Conservation (phyloP, 192 early-diverging fungal genomes). For the Chytriomyces hyalinus region DNA sequence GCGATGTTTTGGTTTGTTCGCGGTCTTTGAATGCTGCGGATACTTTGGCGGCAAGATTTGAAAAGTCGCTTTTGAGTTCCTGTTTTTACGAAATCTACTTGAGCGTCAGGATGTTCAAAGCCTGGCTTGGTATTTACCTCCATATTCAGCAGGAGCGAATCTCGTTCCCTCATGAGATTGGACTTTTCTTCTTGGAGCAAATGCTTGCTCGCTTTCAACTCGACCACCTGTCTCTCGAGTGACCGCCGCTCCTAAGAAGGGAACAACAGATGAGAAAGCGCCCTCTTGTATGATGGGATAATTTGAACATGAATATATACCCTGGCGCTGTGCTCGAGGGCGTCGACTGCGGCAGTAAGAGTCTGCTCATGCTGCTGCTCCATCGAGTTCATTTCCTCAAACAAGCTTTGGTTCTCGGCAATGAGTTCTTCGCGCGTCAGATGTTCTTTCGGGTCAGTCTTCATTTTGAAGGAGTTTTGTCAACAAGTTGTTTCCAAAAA, state of each 20-base stretch:
- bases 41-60: background rate
- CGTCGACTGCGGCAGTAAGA: constrained; percentile 23
- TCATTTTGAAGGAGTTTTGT: too few species aligned
- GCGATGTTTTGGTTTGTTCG: background rate
- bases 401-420: constrained; percentile 22
- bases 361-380: constrained; percentile 23
- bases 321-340: constrained; percentile 20
- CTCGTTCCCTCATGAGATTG: background rate
- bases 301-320: background rate
- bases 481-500: too few species aligned
- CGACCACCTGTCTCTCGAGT: constrained; percentile 15
- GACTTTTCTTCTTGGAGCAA: constrained; percentile 10
- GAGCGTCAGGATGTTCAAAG: background rate
- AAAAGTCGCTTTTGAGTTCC: constrained; percentile 4
- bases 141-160: background rate
- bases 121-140: background rate
- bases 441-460: background rate
- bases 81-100: background rate
- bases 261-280: too few species aligned
- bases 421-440: constrained; percentile 23
- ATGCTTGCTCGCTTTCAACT: background rate
- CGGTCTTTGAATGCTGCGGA: constrained; percentile 6
- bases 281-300: too few species aligned
- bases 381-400: constrained; percentile 30
- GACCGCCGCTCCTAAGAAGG: constrained; percentile 20